Conservation (phyloP, 306 rosid genomes). For the Fagus crenata region DNA sequence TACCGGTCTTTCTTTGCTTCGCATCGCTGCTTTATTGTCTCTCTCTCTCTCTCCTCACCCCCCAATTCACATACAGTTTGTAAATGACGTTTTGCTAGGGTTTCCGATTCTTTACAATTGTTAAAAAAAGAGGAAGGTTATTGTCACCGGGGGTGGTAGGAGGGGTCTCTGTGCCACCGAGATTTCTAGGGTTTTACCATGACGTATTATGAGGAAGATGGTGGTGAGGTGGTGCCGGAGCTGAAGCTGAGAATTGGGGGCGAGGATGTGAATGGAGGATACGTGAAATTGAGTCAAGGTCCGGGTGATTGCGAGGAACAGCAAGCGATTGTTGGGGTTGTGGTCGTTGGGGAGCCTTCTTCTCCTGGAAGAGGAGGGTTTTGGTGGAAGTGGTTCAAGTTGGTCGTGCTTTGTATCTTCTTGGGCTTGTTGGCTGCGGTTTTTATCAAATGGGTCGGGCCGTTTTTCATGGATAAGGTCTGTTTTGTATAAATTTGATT, state of each 20-base stretch:
- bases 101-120: conserved; percentile 13
- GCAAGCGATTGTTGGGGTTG: conserved; percentile 24
- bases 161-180: conserved; percentile 14
- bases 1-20: conserved; percentile 21
- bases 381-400: conserved; percentile 57
- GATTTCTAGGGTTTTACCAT: conserved; percentile 44
- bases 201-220: conserved; percentile 55
- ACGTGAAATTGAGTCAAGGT: conserved; percentile 45
- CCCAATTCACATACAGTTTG: conserved; percentile 5
- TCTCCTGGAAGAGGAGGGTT: conserved; percentile 28
- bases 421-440: conserved; percentile 49
- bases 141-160: conserved; percentile 23
- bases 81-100: conserved; percentile 21
- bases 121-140: neutral
- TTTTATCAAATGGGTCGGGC: conserved; percentile 70
- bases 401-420: conserved; percentile 37
- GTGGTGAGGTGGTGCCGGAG: conserved; percentile 57
- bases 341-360: conserved; percentile 21
- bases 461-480: conserved; percentile 74
- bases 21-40: conserved; percentile 1
- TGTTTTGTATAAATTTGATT: conserved; percentile 5
- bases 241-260: conserved; percentile 40
- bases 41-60: neutral
- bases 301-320: conserved; percentile 36
- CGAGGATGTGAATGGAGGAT: conserved; percentile 56